Percentiles rank a stretch among this genome's conserved stretches.
These are phyloP conservation scores for Blastobotrys parvus DNA, from an alignment of 805 yeast genomes.

Conservation along the genomic window DNA sequence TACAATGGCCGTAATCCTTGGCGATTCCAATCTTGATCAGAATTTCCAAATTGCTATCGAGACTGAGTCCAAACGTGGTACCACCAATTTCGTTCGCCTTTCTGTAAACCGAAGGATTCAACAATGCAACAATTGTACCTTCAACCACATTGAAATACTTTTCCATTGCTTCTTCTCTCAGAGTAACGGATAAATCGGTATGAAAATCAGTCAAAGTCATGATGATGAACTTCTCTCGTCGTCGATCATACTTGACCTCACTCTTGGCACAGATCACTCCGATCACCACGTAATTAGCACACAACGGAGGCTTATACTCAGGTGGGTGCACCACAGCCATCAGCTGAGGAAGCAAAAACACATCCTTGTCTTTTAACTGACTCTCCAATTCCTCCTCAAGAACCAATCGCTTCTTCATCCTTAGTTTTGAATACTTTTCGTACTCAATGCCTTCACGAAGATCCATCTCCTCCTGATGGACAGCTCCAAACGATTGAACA, in stretches of 20 bases:
- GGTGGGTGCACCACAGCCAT: conserved; percentile 65
- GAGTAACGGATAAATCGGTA: conserved; percentile 47
- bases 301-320: conserved; percentile 55
- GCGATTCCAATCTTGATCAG: conserved; percentile 70
- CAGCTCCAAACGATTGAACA: conserved; percentile 3
- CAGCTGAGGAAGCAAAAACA: conserved; percentile 49
- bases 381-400: conserved; percentile 28
- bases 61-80: conserved; percentile 43
- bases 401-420: conserved; percentile 41
- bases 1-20: conserved; percentile 60
- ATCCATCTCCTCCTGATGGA: background rate
- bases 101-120: conserved; percentile 59
- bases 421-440: conserved; percentile 39
- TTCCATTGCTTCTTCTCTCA: conserved; percentile 61
- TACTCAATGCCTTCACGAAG: background rate
- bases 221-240: conserved; percentile 47
- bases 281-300: conserved; percentile 70
- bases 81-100: conserved; percentile 22
- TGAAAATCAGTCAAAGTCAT: conserved; percentile 62
- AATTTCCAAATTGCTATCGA: conserved; percentile 42
- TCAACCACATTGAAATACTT: conserved; percentile 63
- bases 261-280: conserved; percentile 60
- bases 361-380: conserved; percentile 41
- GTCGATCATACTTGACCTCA: conserved; percentile 34
- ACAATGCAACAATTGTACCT: conserved; percentile 66